Evolutionary conservation across 2,329 filamentous ascomycete species (phyloP).

Genomic region (Ophiostoma quercus): DNA sequence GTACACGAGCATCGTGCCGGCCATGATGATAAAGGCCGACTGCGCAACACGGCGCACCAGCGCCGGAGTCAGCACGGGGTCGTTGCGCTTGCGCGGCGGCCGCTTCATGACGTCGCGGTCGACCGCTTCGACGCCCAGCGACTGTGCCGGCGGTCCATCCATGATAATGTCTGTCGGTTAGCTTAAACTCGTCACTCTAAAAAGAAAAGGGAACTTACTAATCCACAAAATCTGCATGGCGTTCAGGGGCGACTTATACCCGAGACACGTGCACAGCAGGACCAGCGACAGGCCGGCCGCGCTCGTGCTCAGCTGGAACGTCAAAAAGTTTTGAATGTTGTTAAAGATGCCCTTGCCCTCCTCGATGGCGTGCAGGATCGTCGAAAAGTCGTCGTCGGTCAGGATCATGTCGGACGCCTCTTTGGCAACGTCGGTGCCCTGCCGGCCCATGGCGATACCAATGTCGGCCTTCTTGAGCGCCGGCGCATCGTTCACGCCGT

Average conservation of each 20-base stretch:
- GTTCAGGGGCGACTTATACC: conserved; percentile 92
- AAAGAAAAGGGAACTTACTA: conserved; percentile 50
- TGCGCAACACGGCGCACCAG: conserved; percentile 81
- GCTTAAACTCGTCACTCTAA: background rate
- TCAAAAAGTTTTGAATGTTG: conserved; percentile 99
- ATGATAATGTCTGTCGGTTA: conserved; percentile 80
- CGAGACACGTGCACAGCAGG: conserved; percentile 83
- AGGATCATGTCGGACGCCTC: conserved; percentile 92
- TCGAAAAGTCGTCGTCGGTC: conserved; percentile 83
- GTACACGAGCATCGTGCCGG: conserved; percentile 87
- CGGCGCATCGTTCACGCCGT: conserved; percentile 95
- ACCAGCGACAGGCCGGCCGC: conserved; percentile 89
- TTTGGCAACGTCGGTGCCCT: conserved; percentile 96
- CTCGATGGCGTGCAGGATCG: conserved; percentile 90
- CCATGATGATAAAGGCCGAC: conserved; percentile 83
- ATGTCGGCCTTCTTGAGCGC: conserved; percentile 97
- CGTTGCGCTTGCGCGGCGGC: conserved; percentile 78
- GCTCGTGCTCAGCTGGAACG: conserved; percentile 95
- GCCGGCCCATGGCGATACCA: conserved; percentile 90
- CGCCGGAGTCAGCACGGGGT: conserved; percentile 80
- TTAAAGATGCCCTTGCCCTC: conserved; percentile 99
- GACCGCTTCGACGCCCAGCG: conserved; percentile 89
- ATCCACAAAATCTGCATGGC: conserved; percentile 99
- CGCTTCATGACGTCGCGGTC: conserved; percentile 91
- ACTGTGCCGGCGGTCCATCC: conserved; percentile 97